Evolutionary conservation across 345 rosid species (phyloP).

Genomic region (Camelina neglecta): DNA sequence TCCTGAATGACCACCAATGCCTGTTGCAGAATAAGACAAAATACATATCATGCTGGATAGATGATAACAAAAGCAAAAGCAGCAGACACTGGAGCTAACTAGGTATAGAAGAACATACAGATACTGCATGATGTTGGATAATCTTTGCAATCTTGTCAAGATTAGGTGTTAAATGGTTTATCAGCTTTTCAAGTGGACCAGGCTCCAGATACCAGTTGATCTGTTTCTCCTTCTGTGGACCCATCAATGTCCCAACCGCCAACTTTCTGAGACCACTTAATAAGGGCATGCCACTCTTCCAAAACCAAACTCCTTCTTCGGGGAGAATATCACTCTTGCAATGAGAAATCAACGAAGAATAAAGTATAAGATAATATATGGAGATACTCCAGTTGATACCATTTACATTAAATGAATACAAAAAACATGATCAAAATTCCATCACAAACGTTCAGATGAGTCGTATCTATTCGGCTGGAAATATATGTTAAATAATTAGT

Average conservation of each 20-base stretch:
- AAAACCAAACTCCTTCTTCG: constrained; percentile 88
- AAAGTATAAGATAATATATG: constrained; percentile 21
- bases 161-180: constrained; percentile 75
- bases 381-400: constrained; percentile 13
- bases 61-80: constrained; percentile 35
- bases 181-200: constrained; percentile 72
- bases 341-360: constrained; percentile 43
- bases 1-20: constrained; percentile 85
- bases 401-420: constrained; percentile 20
- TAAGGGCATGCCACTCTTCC: constrained; percentile 93
- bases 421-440: constrained; percentile 23
- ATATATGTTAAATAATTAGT: constrained; percentile 29
- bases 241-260: constrained; percentile 84
- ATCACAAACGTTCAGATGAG: constrained; percentile 18
- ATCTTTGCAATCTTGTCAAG: constrained; percentile 87
- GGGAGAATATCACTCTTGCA: constrained; percentile 90
- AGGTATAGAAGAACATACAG: constrained; percentile 64
- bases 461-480: constrained; percentile 11
- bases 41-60: constrained; percentile 27
- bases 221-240: constrained; percentile 81
- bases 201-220: constrained; percentile 88
- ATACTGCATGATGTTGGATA: constrained; percentile 87
- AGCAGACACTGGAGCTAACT: constrained; percentile 33
- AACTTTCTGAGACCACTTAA: constrained; percentile 84
- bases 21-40: constrained; percentile 51